Percentiles rank a stretch among this genome's conserved stretches.
Conservation (phyloP, 192 early-diverging fungal genomes). For the Lobosporangium transversale region DNA sequence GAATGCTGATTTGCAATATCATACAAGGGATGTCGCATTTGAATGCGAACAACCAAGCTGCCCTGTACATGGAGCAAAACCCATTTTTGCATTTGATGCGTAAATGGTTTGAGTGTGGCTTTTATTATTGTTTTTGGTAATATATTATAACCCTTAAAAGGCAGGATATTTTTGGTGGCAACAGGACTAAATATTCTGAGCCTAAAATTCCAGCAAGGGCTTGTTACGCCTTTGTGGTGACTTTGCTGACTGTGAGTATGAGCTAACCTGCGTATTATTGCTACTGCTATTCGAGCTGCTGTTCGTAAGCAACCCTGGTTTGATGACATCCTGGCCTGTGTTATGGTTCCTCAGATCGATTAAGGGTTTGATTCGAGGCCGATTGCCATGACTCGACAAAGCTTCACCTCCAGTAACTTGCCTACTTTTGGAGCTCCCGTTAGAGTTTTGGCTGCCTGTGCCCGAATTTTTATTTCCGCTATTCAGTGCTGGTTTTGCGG, state of each 20-base stretch:
- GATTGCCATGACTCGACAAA: not conserved
- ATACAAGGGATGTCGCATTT: no score
- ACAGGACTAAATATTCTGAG: no score
- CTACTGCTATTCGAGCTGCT: not conserved
- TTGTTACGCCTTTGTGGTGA: slow-evolving; percentile 30
- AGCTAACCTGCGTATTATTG: not conserved
- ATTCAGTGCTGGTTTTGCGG: slow-evolving; percentile 11
- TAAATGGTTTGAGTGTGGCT: no score
- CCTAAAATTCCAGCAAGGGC: slow-evolving; percentile 40
- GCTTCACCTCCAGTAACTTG: not conserved
- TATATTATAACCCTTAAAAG: no score
- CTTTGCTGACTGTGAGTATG: slow-evolving; percentile 3
- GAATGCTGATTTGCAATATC: no score
- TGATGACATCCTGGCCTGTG: slow-evolving; percentile 27
- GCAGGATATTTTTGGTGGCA: no score
- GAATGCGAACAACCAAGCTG: no score
- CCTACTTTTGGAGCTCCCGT: slow-evolving; percentile 1
- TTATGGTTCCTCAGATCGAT: slow-evolving; percentile 35
- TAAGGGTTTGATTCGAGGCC: slow-evolving; percentile 20
- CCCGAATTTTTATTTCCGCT: not conserved
- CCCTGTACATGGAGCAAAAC: no score
- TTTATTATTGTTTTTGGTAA: no score
- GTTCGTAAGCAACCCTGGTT: slow-evolving; percentile 26
- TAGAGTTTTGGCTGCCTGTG: not conserved
- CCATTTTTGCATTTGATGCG: no score